Evolutionary conservation across 805 yeast genomes (phyloP), one percentile per base, ranked within the genome.

Genomic region (Zygosaccharomyces bisporus): DNA sequence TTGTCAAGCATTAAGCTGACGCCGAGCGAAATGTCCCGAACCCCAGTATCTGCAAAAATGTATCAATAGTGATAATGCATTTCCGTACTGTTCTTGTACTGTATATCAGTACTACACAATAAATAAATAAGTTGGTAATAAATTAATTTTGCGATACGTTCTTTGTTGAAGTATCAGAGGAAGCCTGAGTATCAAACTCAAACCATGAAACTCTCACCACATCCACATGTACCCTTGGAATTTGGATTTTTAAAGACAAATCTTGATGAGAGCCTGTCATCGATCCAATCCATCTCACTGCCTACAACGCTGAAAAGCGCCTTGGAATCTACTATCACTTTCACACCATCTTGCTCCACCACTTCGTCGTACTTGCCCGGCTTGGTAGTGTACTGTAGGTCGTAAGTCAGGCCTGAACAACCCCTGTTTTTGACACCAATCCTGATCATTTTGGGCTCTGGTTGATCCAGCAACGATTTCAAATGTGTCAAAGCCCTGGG

Each of bases 201-300:
- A 6, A 91, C 96, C 96, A 90, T 93, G 66, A 93, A 93, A 4
- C 96, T 87, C 70, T 93, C 99, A 43, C 99, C 99, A 67, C 99
- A 93, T 9, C 99, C 99, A 69, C 99, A 93, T 39, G 95, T 86
- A 24, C 98, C 99, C 71, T 91, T 93, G 31, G 95, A 85, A 68
- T 93, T 93, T 51, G 99, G 99, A 66, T 93, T 93, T 62, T 77
- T 83, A 74, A 93, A 93, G 14, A 93, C 88, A 63, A 93, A 93
- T 58, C 95, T 78, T 10, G 93, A 81, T 24, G 89, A 77, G 51
- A 93, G 72, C 64, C 88, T 90, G 60, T 93, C 96, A 60, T 93
- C 98, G 39, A 87, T 73, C 96, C 96, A 93, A 67, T 93, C 99
- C 99, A 93, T 93, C 67, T 90, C 95, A 4, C 95, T 84, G 0